These are phyloP conservation scores for Ophiostoma sp. DNA, from an alignment of 2,329 filamentous ascomycete species.

Conservation along the genomic window DNA sequence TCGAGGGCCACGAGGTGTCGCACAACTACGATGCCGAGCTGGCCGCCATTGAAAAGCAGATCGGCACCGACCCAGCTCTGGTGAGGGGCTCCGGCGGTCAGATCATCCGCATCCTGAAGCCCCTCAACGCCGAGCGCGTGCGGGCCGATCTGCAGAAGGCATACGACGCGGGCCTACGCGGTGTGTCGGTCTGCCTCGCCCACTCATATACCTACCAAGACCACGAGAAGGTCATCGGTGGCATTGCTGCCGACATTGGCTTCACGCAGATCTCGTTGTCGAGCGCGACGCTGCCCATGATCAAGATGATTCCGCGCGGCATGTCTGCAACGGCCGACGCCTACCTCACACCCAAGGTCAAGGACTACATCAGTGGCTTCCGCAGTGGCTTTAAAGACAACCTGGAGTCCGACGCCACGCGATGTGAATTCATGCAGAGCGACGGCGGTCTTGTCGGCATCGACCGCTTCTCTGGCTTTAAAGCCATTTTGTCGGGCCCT, in stretches of 20 bases:
- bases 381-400: no score
- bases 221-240: slow-evolving; percentile 24
- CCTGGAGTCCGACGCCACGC: slow-evolving; percentile 55
- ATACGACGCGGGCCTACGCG: slow-evolving; percentile 52
- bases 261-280: slow-evolving; percentile 13
- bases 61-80: slow-evolving; percentile 32
- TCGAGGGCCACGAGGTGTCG: slow-evolving; percentile 50
- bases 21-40: slow-evolving; percentile 42
- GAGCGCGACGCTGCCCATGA: slow-evolving; percentile 36
- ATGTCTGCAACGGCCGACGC: slow-evolving; percentile 44
- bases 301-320: slow-evolving; percentile 64
- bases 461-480: slow-evolving; percentile 29
- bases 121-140: slow-evolving; percentile 48
- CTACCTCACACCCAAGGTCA: no score
- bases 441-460: slow-evolving; percentile 42
- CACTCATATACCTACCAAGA: slow-evolving; percentile 26
- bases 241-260: slow-evolving; percentile 23
- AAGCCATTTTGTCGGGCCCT: slow-evolving; percentile 63
- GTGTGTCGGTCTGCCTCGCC: slow-evolving; percentile 36
- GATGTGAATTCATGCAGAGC: slow-evolving; percentile 69
- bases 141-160: slow-evolving; percentile 53
- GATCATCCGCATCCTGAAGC: slow-evolving; percentile 39
- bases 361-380: no score
- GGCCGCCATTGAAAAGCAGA: slow-evolving; percentile 15
- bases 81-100: slow-evolving; percentile 51